These are phyloP conservation scores for Penicillium tannophilum DNA, from an alignment of 495 filamentous ascomycete species.

Conservation along the genomic window DNA sequence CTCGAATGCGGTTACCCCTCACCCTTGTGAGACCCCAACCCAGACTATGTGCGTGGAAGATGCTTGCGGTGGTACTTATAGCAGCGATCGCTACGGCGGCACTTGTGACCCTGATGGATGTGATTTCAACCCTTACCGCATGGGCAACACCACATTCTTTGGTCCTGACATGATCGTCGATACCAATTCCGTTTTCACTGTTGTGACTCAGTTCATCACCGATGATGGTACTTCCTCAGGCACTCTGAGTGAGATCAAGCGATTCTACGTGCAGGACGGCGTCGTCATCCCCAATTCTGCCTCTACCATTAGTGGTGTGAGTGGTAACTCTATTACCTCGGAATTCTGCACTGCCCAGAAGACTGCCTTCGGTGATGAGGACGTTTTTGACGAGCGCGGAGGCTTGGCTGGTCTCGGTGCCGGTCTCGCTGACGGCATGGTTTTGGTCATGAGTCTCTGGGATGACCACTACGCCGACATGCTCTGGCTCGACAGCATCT, in stretches of 20 bases:
- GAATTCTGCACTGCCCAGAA: slow-evolving; percentile 64
- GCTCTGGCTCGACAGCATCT: slow-evolving; percentile 83
- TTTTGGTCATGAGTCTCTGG: slow-evolving; percentile 79
- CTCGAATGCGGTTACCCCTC: slow-evolving; percentile 60
- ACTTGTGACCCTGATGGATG: slow-evolving; percentile 78
- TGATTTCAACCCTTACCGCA: slow-evolving; percentile 76
- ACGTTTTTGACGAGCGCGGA: slow-evolving; percentile 61
- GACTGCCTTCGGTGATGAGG: slow-evolving; percentile 59
- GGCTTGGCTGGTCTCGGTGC: slow-evolving; percentile 60
- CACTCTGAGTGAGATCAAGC: slow-evolving; percentile 62
- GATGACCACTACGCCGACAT: slow-evolving; percentile 77
- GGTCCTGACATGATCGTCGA: slow-evolving; percentile 62
- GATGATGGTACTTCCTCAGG: slow-evolving; percentile 55
- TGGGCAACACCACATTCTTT: slow-evolving; percentile 65
- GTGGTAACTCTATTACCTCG: slow-evolving; percentile 59
- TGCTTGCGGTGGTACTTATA: slow-evolving; percentile 55
- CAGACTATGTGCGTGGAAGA: slow-evolving; percentile 60
- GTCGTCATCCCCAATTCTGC: slow-evolving; percentile 60
- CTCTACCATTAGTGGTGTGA: slow-evolving; percentile 53
- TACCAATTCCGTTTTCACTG: slow-evolving; percentile 63
- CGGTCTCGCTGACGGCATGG: slow-evolving; percentile 61
- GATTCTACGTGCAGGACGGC: slow-evolving; percentile 73
- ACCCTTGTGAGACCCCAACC: slow-evolving; percentile 59
- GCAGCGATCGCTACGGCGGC: slow-evolving; percentile 45
- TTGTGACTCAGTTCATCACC: slow-evolving; percentile 72